Percentiles rank a stretch among this genome's conserved stretches.
These are phyloP conservation scores for Penicillium alfredii DNA, from an alignment of 495 filamentous ascomycete genomes.

Conservation along the genomic window DNA sequence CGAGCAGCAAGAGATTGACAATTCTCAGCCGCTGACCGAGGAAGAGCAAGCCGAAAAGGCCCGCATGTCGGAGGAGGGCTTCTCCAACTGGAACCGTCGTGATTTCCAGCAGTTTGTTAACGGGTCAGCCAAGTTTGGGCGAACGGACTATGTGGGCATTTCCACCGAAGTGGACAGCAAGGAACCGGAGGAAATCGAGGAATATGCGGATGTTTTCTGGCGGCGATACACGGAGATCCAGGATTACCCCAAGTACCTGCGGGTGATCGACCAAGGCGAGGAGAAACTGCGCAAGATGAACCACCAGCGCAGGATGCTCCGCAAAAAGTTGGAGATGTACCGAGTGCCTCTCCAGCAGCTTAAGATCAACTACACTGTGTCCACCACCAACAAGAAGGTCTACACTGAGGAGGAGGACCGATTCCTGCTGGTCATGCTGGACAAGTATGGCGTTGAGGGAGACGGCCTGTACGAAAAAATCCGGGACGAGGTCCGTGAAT, in stretches of 20 bases:
- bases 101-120: conserved; percentile 99
- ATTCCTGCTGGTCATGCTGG: conserved; percentile 88
- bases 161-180: conserved; percentile 90
- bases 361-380: conserved; percentile 97
- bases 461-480: conserved; percentile 81
- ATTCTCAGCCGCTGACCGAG: conserved; percentile 81
- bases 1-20: conserved; percentile 89
- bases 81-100: conserved; percentile 88
- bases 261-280: conserved; percentile 85
- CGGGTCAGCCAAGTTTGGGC: conserved; percentile 86
- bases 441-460: conserved; percentile 81
- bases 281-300: conserved; percentile 80
- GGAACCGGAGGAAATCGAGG: conserved; percentile 72
- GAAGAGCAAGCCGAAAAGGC: conserved; percentile 83
- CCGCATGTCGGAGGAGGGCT: conserved; percentile 72
- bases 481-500: conserved; percentile 87
- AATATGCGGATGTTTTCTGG: conserved; percentile 95
- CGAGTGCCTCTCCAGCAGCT: conserved; percentile 94
- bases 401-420: conserved; percentile 99
- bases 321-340: conserved; percentile 92
- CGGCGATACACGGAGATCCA: conserved; percentile 79
- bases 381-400: conserved; percentile 99
- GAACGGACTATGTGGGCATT: conserved; percentile 75
- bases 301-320: conserved; percentile 89
- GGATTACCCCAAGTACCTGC: conserved; percentile 81